These are phyloP conservation scores for Eucalyptus tenuipes DNA, from an alignment of 345 rosid genomes.

Conservation along the genomic window DNA sequence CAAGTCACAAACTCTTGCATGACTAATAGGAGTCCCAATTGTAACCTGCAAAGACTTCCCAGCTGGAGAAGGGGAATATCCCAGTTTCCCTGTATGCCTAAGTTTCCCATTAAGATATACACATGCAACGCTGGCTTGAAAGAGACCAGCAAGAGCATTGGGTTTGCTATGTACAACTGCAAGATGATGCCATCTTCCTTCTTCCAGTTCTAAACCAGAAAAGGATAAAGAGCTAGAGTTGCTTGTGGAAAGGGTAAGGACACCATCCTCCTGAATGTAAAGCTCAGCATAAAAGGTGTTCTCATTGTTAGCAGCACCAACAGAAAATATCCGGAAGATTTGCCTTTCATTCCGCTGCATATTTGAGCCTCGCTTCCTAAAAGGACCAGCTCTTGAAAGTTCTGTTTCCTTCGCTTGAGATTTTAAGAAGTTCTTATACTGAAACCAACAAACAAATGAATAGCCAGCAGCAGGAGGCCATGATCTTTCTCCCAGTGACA, in stretches of 20 bases:
- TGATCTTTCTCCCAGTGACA: conserved; percentile 96
- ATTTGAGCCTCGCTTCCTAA: conserved; percentile 36
- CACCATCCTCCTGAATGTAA: conserved; percentile 89
- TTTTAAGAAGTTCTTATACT: conserved; percentile 63
- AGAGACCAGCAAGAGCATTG: conserved; percentile 98
- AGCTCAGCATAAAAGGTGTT: conserved; percentile 81
- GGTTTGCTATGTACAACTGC: conserved; percentile 99
- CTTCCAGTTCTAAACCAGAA: conserved; percentile 91
- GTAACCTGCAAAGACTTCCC: conserved; percentile 93
- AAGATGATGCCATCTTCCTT: conserved; percentile 99
- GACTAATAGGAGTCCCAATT: conserved; percentile 78
- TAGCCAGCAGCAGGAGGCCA: conserved; percentile 99
- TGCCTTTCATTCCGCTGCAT: conserved; percentile 49
- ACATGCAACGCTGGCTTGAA: conserved; percentile 95
- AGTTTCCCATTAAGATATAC: conserved; percentile 97
- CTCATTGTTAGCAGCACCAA: conserved; percentile 70
- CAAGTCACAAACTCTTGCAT: conserved; percentile 76
- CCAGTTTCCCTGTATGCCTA: conserved; percentile 92
- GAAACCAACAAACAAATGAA: conserved; percentile 99
- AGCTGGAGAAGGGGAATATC: conserved; percentile 94
- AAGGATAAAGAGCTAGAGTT: conserved; percentile 78
- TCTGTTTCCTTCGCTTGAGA: conserved; percentile 57
- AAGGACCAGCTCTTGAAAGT: conserved; percentile 38
- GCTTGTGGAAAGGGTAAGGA: conserved; percentile 93
- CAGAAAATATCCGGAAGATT: conserved; percentile 80